A percentile compares a stretch with the other conserved stretches of the same genome.
These are phyloP conservation scores for Oidium heveae DNA, from an alignment of 2,329 filamentous ascomycete species.

Conservation along the genomic window DNA sequence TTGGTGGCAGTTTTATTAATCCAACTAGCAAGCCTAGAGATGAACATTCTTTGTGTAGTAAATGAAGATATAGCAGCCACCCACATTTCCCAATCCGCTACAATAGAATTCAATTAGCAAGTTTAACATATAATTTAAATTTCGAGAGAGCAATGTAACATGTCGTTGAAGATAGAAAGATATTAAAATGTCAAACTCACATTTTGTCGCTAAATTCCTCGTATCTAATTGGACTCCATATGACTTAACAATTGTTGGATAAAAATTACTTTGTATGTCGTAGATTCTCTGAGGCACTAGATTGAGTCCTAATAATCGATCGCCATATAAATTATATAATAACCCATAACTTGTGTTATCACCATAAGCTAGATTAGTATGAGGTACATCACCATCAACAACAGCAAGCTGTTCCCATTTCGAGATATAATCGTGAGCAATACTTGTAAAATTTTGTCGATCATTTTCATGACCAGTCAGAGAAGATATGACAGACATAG, in stretches of 20 bases:
- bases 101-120: background rate
- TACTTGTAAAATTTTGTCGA: conserved; percentile 28
- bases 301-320: conserved; percentile 52
- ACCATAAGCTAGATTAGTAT: conserved; percentile 60
- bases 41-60: no score
- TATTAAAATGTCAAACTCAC: conserved; percentile 10
- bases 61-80: conserved; percentile 24
- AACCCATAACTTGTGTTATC: conserved; percentile 23
- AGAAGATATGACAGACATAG: conserved; percentile 47
- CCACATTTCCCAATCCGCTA: conserved; percentile 58
- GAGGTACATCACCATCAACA: conserved; percentile 31
- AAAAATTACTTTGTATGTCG: conserved; percentile 53
- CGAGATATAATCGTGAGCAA: conserved; percentile 43
- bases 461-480: conserved; percentile 33
- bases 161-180: background rate
- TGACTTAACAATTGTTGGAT: conserved; percentile 41
- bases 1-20: no score
- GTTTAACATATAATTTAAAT: background rate
- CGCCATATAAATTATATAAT: conserved; percentile 66
- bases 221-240: conserved; percentile 67
- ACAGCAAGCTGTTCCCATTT: conserved; percentile 51
- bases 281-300: conserved; percentile 54
- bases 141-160: background rate
- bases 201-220: conserved; percentile 59
- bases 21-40: no score